A percentile compares a stretch with the other conserved stretches of the same genome.
Evolutionary conservation across 2,329 filamentous ascomycete genomes (phyloP).

Genomic region (Exophiala aquamarina): DNA sequence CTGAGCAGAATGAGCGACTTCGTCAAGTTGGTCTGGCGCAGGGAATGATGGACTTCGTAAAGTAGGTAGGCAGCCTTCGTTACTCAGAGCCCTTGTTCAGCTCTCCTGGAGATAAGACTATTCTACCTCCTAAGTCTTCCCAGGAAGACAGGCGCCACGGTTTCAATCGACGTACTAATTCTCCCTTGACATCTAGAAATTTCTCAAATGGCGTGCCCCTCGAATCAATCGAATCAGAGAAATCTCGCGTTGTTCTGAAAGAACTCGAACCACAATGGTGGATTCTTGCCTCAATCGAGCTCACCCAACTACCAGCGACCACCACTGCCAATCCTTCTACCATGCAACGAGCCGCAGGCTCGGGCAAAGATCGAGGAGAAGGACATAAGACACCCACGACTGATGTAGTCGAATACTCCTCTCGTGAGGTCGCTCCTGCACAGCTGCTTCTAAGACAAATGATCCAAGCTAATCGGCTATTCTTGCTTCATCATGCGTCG

Average conservation of each 20-base stretch:
- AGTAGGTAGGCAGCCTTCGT: constrained; percentile 42
- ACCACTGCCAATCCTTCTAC: constrained; percentile 45
- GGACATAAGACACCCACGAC: constrained; percentile 5
- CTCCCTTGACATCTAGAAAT: constrained; percentile 50
- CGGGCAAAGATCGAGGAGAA: constrained; percentile 35
- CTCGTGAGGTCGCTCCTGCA: constrained; percentile 83
- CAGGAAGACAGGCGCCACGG: too few species aligned
- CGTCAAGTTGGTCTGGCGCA: constrained; percentile 94
- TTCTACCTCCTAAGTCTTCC: too few species aligned
- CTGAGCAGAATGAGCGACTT: constrained; percentile 80
- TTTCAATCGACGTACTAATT: too few species aligned
- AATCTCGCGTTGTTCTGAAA: constrained; percentile 76
- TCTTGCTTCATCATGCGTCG: constrained; percentile 81
- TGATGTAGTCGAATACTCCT: constrained; percentile 74
- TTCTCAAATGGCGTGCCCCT: constrained; percentile 77
- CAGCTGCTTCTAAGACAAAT: constrained; percentile 77
- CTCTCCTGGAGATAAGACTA: too few species aligned
- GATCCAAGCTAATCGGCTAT: constrained; percentile 76
- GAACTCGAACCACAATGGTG: constrained; percentile 93
- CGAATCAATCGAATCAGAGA: constrained; percentile 88
- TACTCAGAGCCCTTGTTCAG: constrained; percentile 1
- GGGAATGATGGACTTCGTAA: constrained; percentile 90
- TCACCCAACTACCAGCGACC: constrained; percentile 65
- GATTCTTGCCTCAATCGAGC: constrained; percentile 85
- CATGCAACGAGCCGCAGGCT: too few species aligned